Evolutionary conservation across 345 rosid genomes (phyloP), one percentile per base, ranked within the genome.

Genomic region (Boechera divaricarpa): DNA sequence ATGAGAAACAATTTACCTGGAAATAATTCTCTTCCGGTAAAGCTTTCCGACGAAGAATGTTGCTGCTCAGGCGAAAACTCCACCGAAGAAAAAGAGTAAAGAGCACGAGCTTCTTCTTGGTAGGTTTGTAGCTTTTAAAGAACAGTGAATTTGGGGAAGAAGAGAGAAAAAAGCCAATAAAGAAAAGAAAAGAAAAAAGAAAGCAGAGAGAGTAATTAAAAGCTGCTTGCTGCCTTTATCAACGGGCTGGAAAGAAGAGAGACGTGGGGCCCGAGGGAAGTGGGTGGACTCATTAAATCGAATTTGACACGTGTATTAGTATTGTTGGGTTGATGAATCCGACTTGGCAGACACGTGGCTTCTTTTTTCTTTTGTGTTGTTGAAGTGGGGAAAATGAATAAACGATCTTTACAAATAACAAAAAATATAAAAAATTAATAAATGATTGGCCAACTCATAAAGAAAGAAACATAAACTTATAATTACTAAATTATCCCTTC

Each of bases 261-360:
- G 72, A 70, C 56, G 68, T 78, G 77, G 81, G 81, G 63, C 81
- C 81, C 69, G 73, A 72, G 49, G 69, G 57, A 65, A 49, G 77
- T 72, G 56, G 81, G 68, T 72, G 73, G 63, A 65, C 21, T 77
- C 81, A 71, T 77, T 71, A 63, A 78, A 7, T 57, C 49, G 6
- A 2, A 4, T 2, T 2, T 8, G 68, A 38, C 81, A 77, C 81
- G 81, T 72, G 77, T 2, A 9, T 15, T 4, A 0, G 31, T 57
- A 0, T 49, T 0, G 12, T 65, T 77, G 77, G 77, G 1, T 39
- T 6, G 5, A 56, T 10, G 0, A 6, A 48, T 47, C 26, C 45
- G 76, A 70, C 54, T 45, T 70, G 76, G 80, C 80, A 2, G 11
- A 55, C 67, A 70, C 67, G 80, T 77, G 67, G 45, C 1, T 10